A percentile compares a stretch with the other conserved stretches of the same genome.
These are phyloP conservation scores for Candida sakaeoensis DNA, from an alignment of 805 yeast genomes.

Conservation along the genomic window DNA sequence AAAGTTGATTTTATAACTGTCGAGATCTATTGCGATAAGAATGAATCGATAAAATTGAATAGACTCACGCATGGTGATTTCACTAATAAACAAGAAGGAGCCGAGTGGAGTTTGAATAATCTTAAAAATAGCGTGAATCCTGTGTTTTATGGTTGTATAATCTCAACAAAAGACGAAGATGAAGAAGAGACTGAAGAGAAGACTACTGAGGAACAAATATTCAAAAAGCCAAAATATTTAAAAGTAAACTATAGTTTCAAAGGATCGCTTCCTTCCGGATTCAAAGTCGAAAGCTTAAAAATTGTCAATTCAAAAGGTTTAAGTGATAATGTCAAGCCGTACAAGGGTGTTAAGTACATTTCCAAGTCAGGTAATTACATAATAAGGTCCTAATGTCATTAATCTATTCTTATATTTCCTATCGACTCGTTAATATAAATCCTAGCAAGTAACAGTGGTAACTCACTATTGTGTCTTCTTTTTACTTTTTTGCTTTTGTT, in stretches of 20 bases:
- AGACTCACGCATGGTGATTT: conserved; percentile 79
- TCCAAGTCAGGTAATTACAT: conserved; percentile 61
- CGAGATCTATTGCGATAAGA: conserved; percentile 20
- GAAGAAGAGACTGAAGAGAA: conserved; percentile 18
- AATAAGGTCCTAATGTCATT: conserved; percentile 28
- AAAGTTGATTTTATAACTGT: conserved; percentile 31
- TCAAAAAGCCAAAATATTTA: conserved; percentile 34
- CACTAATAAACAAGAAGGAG: conserved; percentile 48
- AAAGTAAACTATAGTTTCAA: conserved; percentile 52
- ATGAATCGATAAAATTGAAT: conserved; percentile 45
- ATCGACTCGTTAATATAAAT: conserved; percentile 3
- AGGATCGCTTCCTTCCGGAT: conserved; percentile 74
- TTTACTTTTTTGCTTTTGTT: conserved; percentile 50
- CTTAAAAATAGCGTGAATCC: conserved; percentile 65
- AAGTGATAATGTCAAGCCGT: conserved; percentile 65
- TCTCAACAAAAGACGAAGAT: conserved; percentile 14
- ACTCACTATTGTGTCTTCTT: conserved; percentile 16
- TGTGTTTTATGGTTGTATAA: conserved; percentile 57
- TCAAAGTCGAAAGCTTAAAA: conserved; percentile 62
- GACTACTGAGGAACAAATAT: conserved; percentile 7
- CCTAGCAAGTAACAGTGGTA: not conserved
- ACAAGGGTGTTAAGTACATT: conserved; percentile 84
- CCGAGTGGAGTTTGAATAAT: conserved; percentile 63
- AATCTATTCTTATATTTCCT: conserved; percentile 5
- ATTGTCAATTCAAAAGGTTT: conserved; percentile 56